Evolutionary conservation across 2,329 filamentous ascomycete species (phyloP), one percentile per base, ranked within the genome.

Genomic region (Ophiosphaerella korrae): DNA sequence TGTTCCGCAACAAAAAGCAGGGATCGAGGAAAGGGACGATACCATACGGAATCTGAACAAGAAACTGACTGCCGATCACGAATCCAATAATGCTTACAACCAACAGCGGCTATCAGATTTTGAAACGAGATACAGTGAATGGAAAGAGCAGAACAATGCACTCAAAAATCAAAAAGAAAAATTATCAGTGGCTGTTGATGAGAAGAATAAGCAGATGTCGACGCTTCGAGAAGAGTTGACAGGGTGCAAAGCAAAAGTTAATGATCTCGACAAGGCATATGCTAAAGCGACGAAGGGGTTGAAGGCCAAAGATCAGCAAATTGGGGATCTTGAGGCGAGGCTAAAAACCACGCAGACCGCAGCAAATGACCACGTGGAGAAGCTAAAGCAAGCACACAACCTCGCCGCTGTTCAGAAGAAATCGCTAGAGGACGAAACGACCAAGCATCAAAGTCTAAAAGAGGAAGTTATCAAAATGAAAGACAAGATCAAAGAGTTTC

Each of bases 131-230:
- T 48, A 42, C 45, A 11, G 37, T 14, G 14, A 31, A 9, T 48
- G 23, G 37, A 48, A 36, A 35, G 39, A 48, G 4, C 31, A 48
- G n/a, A 48, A 42, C 21, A 26, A 26, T 37, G n/a, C 38, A 5
- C 34, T 48, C 26, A 5, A 32, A 12, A 26, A 42, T 7, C 9
- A 36, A 31, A 41, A 36, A 16, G 45, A 48, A 11, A 23, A 23
- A 14, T 3, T 48, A 34, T n/a, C 29, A 41, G 21, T 18, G 24
- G 37, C 39, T 8, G 14, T 36, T 7, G 24, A 48, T 13, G 45
- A 21, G 26, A 48, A 37, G 18, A 14, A 42, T 5, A 23, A 12
- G n/a, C 21, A 42, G 16, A 13, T 37, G 16, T 21, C 29, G 12
- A 16, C 38, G 13, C 38, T 48, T 14, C 32, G 34, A 18, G 11